phyloP scores from a whole-genome alignment of 306 rosid species.

The Citrullus mucosospermus region DNA sequence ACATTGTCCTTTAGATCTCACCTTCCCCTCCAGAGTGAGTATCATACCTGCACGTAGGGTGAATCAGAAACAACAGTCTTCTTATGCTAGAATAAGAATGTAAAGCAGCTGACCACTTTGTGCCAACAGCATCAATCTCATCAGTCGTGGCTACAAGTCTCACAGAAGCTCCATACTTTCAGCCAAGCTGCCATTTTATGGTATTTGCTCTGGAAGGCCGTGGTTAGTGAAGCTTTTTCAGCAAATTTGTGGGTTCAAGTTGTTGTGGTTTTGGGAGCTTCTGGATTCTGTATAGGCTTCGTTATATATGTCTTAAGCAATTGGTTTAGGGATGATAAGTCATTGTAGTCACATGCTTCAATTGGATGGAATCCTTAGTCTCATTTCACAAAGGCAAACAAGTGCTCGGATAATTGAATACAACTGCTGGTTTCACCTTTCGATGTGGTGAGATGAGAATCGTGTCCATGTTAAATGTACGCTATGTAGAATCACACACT shows the following conservation, averaged over 20 bases:
- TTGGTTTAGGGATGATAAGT: slow-evolving; percentile 50
- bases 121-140: too few relatives aligned
- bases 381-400: neutral
- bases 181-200: slow-evolving; percentile 59
- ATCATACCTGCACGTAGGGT: too few relatives aligned
- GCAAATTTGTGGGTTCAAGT: slow-evolving; percentile 43
- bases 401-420: neutral
- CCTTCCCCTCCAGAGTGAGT: too few relatives aligned
- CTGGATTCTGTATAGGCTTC: slow-evolving; percentile 47
- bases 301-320: slow-evolving; percentile 26
- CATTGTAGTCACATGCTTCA: too few relatives aligned
- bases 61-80: too few relatives aligned
- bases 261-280: slow-evolving; percentile 36
- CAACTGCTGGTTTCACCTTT: neutral
- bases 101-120: too few relatives aligned
- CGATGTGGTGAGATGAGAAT: neutral
- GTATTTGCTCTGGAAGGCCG: slow-evolving; percentile 58
- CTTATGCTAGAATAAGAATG: too few relatives aligned
- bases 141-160: slow-evolving; percentile 80
- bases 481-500: too few relatives aligned
- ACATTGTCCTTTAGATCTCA: too few relatives aligned
- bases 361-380: neutral
- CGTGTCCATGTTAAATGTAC: neutral
- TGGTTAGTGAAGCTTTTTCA: slow-evolving; percentile 35
- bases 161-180: slow-evolving; percentile 54